Evolutionary conservation across 345 rosid species (phyloP).

Genomic region (Salix viminalis): DNA sequence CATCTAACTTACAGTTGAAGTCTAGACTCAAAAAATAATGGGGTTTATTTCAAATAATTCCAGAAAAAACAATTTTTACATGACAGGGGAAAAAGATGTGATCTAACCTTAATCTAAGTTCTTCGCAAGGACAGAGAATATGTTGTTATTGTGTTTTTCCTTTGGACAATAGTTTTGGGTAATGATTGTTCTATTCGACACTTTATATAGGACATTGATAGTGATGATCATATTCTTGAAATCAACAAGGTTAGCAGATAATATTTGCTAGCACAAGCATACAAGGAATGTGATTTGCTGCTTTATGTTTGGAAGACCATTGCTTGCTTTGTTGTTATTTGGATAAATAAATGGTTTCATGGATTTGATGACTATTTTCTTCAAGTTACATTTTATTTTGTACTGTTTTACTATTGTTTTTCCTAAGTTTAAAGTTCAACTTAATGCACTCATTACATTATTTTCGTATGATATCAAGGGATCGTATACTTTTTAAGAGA

Average conservation of each 20-base stretch:
- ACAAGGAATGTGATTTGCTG: neutral
- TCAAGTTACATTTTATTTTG: neutral
- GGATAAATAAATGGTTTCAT: neutral
- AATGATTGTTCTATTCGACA: neutral
- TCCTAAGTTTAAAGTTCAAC: neutral
- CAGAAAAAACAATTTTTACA: too few species aligned
- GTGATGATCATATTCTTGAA: neutral
- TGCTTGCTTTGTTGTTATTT: neutral
- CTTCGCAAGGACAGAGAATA: neutral
- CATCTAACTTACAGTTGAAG: neutral
- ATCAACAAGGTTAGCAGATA: neutral
- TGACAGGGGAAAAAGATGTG: neutral
- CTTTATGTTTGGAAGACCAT: neutral
- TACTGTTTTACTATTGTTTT: neutral
- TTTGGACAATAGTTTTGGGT: neutral
- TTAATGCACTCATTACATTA: neutral
- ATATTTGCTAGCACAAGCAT: neutral
- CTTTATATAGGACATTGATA: neutral
- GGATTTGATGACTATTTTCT: neutral
- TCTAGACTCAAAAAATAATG: neutral
- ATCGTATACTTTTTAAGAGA: neutral
- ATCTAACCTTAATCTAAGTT: neutral
- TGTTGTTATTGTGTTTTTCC: neutral
- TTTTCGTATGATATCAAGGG: neutral
- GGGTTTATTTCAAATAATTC: too few species aligned